phyloP scores from a whole-genome alignment of 169 alveolate species.

The Plasmodium relictum region DNA sequence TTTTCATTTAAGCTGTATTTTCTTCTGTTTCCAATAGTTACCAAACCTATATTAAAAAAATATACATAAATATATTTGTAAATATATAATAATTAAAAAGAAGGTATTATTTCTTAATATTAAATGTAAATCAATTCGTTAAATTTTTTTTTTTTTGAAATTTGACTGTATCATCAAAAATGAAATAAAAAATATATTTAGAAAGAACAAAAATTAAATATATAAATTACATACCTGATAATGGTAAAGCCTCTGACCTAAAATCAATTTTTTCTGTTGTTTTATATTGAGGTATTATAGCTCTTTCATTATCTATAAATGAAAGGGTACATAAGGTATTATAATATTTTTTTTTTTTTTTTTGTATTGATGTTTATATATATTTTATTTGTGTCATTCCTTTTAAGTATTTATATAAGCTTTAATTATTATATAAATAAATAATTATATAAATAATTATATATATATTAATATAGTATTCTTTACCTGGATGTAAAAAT shows the following conservation, averaged over 20 bases:
- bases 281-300: constrained; percentile 82
- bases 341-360: neutral
- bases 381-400: neutral
- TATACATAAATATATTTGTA: neutral
- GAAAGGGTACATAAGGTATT: neutral
- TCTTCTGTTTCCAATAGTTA: constrained; percentile 81
- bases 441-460: too few relatives aligned
- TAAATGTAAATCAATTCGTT: neutral
- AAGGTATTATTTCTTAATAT: neutral
- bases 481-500: constrained; percentile 86
- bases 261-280: constrained; percentile 76
- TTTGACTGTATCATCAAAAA: too few relatives aligned
- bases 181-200: too few relatives aligned
- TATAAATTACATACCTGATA: constrained; percentile 77
- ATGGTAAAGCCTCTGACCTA: constrained; percentile 87
- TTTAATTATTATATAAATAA: too few relatives aligned
- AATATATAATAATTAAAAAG: neutral
- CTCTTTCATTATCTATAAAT: constrained; percentile 42
- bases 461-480: neutral
- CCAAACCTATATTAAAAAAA: constrained; percentile 79
- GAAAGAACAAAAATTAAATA: too few relatives aligned
- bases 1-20: constrained; percentile 80
- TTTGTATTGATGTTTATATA: neutral
- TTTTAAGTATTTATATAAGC: constrained; percentile 55
- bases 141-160: too few relatives aligned